These are phyloP conservation scores for Candida incommunis DNA, from an alignment of 805 yeast genomes.

Conservation along the genomic window DNA sequence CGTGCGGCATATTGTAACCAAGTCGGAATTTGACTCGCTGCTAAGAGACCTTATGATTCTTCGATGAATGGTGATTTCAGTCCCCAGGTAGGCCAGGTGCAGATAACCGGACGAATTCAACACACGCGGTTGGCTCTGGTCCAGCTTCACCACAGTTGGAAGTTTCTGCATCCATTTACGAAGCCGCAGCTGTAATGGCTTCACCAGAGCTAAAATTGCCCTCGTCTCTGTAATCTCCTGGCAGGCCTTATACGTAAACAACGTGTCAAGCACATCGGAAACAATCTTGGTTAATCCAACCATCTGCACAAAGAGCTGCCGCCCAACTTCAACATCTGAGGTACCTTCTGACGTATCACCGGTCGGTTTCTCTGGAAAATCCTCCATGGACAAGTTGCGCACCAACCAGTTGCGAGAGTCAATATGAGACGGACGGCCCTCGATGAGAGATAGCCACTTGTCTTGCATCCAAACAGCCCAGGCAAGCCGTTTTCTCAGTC, in stretches of 20 bases:
- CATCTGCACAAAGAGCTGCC: constrained; percentile 20
- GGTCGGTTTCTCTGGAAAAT: constrained; percentile 59
- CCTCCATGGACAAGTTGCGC: constrained; percentile 48
- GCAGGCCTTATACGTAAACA: constrained; percentile 60
- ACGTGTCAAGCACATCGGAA: constrained; percentile 41
- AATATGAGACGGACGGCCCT: constrained; percentile 74
- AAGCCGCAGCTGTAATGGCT: constrained; percentile 27
- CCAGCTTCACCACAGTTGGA: constrained; percentile 16
- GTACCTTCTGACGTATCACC: constrained; percentile 38
- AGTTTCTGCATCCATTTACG: constrained; percentile 22
- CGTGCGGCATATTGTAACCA: constrained; percentile 55
- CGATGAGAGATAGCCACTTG: constrained; percentile 76
- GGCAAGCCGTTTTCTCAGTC: constrained; percentile 71
- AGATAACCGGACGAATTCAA: constrained; percentile 64
- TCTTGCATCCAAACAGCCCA: constrained; percentile 95
- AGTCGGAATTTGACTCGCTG: constrained; percentile 33
- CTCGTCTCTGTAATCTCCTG: constrained; percentile 43
- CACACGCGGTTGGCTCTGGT: constrained; percentile 40
- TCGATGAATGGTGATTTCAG: constrained; percentile 81
- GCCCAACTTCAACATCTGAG: constrained; percentile 35
- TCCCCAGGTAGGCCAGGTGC: constrained; percentile 76
- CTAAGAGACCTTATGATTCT: constrained; percentile 22
- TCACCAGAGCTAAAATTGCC: constrained; percentile 59
- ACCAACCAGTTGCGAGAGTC: constrained; percentile 70
- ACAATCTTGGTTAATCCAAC: constrained; percentile 20